Percentiles rank a stretch among this genome's conserved stretches.
These are phyloP conservation scores for Cyberlindnera suaveolens DNA, from an alignment of 805 yeast genomes.

Conservation along the genomic window DNA sequence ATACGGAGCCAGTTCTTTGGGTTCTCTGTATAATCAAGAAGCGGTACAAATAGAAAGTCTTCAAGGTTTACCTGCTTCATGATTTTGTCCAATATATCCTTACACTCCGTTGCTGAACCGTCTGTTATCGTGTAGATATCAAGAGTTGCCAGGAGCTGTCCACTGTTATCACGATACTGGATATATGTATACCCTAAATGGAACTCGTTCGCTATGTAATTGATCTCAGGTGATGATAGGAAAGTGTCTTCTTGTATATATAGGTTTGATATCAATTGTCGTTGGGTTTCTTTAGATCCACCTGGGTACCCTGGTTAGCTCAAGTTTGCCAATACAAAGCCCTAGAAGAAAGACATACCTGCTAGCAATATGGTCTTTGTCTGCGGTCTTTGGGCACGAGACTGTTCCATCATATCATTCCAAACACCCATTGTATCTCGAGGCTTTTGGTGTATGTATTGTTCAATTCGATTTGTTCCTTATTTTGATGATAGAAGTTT, in stretches of 20 bases:
- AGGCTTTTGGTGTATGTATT: neutral
- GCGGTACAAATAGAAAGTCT: slow-evolving; percentile 8
- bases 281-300: slow-evolving; percentile 12
- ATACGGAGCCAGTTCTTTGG: slow-evolving; percentile 12
- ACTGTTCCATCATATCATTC: slow-evolving; percentile 7
- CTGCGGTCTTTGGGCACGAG: slow-evolving; percentile 1
- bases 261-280: slow-evolving; percentile 9
- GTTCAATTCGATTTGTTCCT: neutral
- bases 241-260: slow-evolving; percentile 4
- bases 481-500: neutral
- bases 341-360: neutral
- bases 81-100: neutral
- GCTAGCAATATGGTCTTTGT: neutral
- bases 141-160: slow-evolving; percentile 12
- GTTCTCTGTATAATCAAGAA: slow-evolving; percentile 14
- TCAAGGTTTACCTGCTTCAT: neutral
- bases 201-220: slow-evolving; percentile 9
- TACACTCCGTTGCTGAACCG: neutral
- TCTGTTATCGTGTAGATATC: slow-evolving; percentile 15
- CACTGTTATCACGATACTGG: slow-evolving; percentile 12
- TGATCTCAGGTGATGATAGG: slow-evolving; percentile 2
- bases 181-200: slow-evolving; percentile 18
- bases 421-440: slow-evolving; percentile 11
- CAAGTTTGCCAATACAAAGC: neutral
- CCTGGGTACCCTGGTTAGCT: slow-evolving; percentile 7